phyloP scores from a whole-genome alignment of 1,139 yeast genomes.

The Sugiyamaella xylanicola region DNA sequence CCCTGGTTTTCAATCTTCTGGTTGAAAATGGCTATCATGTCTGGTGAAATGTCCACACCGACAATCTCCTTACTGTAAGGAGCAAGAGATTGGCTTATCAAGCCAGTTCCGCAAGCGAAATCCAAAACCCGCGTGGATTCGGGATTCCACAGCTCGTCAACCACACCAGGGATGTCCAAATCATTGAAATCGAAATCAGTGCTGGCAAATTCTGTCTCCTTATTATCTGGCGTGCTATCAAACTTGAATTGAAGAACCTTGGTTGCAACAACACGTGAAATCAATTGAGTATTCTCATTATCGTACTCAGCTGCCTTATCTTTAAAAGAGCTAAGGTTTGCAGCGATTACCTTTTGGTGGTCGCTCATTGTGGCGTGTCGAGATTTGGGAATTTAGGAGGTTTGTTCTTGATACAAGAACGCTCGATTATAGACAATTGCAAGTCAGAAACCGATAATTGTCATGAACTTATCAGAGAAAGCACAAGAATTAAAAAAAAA shows the following conservation, averaged over 20 bases:
- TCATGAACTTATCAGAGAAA: too few relatives aligned
- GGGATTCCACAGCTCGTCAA: constrained; percentile 26
- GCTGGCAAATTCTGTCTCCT: constrained; percentile 4
- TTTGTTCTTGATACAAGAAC: too few relatives aligned
- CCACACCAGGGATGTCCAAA: constrained; percentile 16
- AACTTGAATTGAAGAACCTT: constrained; percentile 22
- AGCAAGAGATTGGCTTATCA: constrained; percentile 35
- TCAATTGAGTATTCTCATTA: constrained; percentile 44
- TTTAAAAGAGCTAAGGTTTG: constrained; percentile 17
- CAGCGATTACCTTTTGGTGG: constrained; percentile 8
- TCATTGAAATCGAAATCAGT: constrained; percentile 17
- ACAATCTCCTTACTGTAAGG: constrained; percentile 33
- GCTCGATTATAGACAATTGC: too few relatives aligned
- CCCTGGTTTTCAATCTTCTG: constrained; percentile 33
- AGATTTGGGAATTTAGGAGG: too few relatives aligned
- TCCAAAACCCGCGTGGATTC: constrained; percentile 36
- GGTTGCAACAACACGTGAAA: constrained; percentile 37
- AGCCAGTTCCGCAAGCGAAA: constrained; percentile 41
- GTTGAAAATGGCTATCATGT: constrained; percentile 36
- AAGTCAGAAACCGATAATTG: too few relatives aligned
- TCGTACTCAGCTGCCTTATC: constrained; percentile 30
- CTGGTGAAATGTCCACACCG: constrained; percentile 38
- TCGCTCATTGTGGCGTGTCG: too few relatives aligned
- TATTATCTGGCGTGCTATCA: background rate
- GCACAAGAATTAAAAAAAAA: too few relatives aligned